A percentile compares a stretch with the other conserved stretches of the same genome.
Evolutionary conservation across 108 stramenopile genomes (phyloP).

Genomic region (Chaetoceros tenuissimus): DNA sequence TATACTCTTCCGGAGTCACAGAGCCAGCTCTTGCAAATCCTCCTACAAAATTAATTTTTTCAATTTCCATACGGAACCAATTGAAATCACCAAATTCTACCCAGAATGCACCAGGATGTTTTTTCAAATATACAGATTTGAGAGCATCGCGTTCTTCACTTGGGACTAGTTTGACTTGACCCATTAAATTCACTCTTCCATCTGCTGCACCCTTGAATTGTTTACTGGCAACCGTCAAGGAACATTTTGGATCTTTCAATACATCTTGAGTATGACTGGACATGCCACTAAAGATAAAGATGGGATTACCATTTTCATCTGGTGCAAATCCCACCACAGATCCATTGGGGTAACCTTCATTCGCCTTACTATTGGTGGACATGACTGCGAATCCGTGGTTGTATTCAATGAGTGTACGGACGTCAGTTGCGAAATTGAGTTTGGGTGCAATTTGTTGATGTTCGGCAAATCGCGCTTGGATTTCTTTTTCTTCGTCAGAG

Average conservation of each 20-base stretch:
- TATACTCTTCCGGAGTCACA: constrained; percentile 79
- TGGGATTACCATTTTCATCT: constrained; percentile 82
- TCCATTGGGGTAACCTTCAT: constrained; percentile 84
- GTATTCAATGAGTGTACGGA: constrained; percentile 73
- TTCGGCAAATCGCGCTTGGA: constrained; percentile 33
- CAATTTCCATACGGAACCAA: constrained; percentile 67
- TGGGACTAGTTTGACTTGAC: constrained; percentile 49
- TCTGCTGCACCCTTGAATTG: constrained; percentile 94
- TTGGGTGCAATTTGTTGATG: constrained; percentile 72
- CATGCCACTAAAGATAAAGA: constrained; percentile 92
- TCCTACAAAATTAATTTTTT: constrained; percentile 84
- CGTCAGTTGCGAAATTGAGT: constrained; percentile 50
- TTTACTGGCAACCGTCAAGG: constrained; percentile 83
- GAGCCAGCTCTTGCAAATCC: constrained; percentile 91
- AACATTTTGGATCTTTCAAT: constrained; percentile 63
- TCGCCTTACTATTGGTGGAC: constrained; percentile 72
- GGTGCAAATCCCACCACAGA: constrained; percentile 92
- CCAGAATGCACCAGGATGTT: constrained; percentile 93
- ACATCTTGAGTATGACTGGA: constrained; percentile 88
- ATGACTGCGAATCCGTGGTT: constrained; percentile 88
- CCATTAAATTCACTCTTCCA: constrained; percentile 91
- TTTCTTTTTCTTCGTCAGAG: constrained; percentile 43
- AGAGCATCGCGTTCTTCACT: constrained; percentile 43
- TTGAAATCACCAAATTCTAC: constrained; percentile 91
- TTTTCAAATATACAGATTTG: constrained; percentile 69